Evolutionary conservation across 495 filamentous ascomycete genomes (phyloP), one percentile per base, ranked within the genome.

Genomic region (Penicillium crystallinum): DNA sequence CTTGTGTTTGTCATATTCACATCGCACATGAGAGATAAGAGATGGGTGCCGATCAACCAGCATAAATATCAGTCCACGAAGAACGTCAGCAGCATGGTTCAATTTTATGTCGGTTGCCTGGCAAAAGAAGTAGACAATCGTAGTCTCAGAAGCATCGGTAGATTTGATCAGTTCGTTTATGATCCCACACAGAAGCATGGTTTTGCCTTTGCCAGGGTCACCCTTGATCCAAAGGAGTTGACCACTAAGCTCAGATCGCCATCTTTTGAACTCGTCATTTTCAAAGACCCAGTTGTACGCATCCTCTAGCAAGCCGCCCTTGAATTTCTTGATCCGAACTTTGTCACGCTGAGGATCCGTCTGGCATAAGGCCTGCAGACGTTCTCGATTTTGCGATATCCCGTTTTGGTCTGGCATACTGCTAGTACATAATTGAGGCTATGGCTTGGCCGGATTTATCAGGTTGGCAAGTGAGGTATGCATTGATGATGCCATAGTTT

Each of bases 81-180:
- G 50, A 3, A 75, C 66, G 8, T 66, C 61, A 14, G 63, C 62
- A 21, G 71, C 64, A 53, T 65, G 72, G 54, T 72, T 74, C 34
- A 75, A 37, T 8, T 52, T 39, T 2, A 21, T 14, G 35, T 69
- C 42, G 18, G 63, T 67, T 6, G 56, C 63, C 56, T 76, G 72
- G 50, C 70, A 78, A 59, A 79, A 76, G 63, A 77, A 78, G 63
- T 66, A 77, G 4, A 65, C 63, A 14, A 77, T 42, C 21, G 44
- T 53, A 3, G 53, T 48, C 11, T 30, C 30, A 31, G 29, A 14
- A 11, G 12, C 60, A n/a, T n/a, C n/a, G 40, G 36, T 9, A 11
- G 27, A 33, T 30, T 46, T 35, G 30, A 55, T n/a, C 12, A 74
- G 53, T 31, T 73, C 57, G 39, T 73, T 43, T 30, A 72, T 66